Evolutionary conservation across 345 rosid genomes (phyloP).

Genomic region (Barbarea vulgaris): DNA sequence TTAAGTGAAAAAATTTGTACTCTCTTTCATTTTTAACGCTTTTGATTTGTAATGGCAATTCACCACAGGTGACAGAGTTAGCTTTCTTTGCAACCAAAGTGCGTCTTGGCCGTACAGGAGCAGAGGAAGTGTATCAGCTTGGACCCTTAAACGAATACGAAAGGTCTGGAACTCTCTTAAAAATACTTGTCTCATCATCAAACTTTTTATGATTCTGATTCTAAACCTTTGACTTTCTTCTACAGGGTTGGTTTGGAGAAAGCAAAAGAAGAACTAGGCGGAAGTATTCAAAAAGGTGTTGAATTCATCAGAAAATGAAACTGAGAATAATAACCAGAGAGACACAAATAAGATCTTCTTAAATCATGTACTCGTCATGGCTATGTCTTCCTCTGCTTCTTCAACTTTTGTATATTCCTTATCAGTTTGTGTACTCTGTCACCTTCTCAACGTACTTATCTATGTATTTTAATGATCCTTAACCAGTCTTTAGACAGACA

Average conservation of each 20-base stretch:
- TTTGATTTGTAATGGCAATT: constrained; percentile 6
- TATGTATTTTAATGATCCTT: neutral
- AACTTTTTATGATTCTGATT: neutral
- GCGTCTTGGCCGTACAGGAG: constrained; percentile 71
- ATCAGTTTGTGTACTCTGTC: constrained; percentile 21
- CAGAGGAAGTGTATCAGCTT: constrained; percentile 64
- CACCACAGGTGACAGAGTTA: constrained; percentile 66
- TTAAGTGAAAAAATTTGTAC: neutral
- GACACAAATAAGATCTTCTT: constrained; percentile 14
- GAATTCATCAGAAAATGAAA: constrained; percentile 62
- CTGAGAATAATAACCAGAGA: constrained; percentile 5
- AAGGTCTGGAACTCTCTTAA: constrained; percentile 46
- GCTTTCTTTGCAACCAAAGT: constrained; percentile 85
- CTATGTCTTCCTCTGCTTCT: constrained; percentile 1
- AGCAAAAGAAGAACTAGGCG: constrained; percentile 70
- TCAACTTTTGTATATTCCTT: constrained; percentile 33
- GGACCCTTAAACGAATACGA: constrained; percentile 77
- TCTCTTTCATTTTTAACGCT: neutral
- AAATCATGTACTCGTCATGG: constrained; percentile 20
- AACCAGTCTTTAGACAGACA: neutral
- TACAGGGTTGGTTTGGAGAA: constrained; percentile 70
- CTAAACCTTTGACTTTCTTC: neutral
- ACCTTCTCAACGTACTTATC: constrained; percentile 15
- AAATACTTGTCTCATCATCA: neutral
- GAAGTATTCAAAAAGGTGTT: constrained; percentile 77